Conservation (phyloP, 2,329 filamentous ascomycete species). For the Septoria linicola region DNA sequence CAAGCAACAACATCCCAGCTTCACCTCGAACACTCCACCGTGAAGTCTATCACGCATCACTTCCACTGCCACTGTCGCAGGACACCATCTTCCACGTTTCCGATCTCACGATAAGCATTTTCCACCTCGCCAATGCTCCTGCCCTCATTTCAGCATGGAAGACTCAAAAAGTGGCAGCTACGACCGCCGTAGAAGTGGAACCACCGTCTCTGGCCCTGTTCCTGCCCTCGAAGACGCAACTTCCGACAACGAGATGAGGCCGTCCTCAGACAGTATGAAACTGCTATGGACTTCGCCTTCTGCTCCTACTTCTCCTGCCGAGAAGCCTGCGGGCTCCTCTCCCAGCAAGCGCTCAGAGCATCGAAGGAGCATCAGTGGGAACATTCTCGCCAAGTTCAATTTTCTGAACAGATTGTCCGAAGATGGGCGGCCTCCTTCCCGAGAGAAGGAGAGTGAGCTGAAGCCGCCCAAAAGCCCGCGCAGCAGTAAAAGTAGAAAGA, state of each 20-base stretch:
- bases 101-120: constrained; percentile 1
- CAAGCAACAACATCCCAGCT: not conserved
- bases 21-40: not conserved
- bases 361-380: constrained; percentile 60
- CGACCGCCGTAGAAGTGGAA: constrained; percentile 28
- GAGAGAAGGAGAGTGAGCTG: constrained; percentile 34
- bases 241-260: constrained; percentile 20
- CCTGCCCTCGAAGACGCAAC: constrained; percentile 16
- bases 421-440: constrained; percentile 31
- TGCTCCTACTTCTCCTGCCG: constrained; percentile 26
- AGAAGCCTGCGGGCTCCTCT: constrained; percentile 21
- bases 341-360: constrained; percentile 36
- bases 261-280: constrained; percentile 27
- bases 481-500: constrained; percentile 31
- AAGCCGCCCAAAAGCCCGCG: constrained; percentile 32
- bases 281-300: constrained; percentile 32
- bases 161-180: constrained; percentile 21
- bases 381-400: constrained; percentile 66
- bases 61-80: too few species aligned
- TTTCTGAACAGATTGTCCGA: constrained; percentile 59
- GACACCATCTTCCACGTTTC: not conserved
- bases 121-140: constrained; percentile 22
- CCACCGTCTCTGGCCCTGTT: constrained; percentile 25
- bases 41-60: not conserved
- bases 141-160: constrained; percentile 6